A percentile compares a stretch with the other conserved stretches of the same genome.
Evolutionary conservation across 257 asterid genomes (phyloP).

Genomic region (Fraxinus quadrangulata): DNA sequence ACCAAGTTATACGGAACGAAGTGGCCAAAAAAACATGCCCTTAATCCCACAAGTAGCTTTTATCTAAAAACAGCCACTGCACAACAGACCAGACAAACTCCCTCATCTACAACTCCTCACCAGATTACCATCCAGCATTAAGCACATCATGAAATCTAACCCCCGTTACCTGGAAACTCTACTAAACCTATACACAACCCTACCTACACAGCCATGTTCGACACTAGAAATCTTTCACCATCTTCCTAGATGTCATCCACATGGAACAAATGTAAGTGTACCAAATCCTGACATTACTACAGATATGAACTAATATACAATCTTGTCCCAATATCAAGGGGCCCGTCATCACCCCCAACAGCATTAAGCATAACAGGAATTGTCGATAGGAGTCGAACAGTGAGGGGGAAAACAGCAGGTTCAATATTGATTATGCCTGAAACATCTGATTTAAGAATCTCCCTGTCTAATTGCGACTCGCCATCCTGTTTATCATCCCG

Average conservation of each 20-base stretch:
- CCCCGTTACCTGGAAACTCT: not conserved
- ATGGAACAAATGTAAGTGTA: not conserved
- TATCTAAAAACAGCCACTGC: slow-evolving; percentile 27
- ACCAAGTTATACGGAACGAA: slow-evolving; percentile 1
- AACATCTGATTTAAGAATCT: not conserved
- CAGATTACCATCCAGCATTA: not conserved
- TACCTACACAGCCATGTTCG: slow-evolving; percentile 23
- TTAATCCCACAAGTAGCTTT: slow-evolving; percentile 20
- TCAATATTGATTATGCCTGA: slow-evolving; percentile 24
- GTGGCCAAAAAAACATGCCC: slow-evolving; percentile 23
- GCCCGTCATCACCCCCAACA: slow-evolving; percentile 77
- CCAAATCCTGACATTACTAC: slow-evolving; percentile 13
- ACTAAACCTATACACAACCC: slow-evolving; percentile 13
- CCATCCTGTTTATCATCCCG: slow-evolving; percentile 15
- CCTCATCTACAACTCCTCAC: slow-evolving; percentile 7
- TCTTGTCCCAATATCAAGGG: slow-evolving; percentile 74
- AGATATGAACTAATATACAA: slow-evolving; percentile 65
- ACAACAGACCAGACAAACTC: slow-evolving; percentile 11
- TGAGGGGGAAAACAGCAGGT: slow-evolving; percentile 78
- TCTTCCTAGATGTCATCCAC: slow-evolving; percentile 2
- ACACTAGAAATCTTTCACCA: not conserved
- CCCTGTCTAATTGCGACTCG: slow-evolving; percentile 4
- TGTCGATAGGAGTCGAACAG: slow-evolving; percentile 59
- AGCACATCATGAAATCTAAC: slow-evolving; percentile 14
- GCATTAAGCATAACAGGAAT: slow-evolving; percentile 76